These are phyloP conservation scores for Entomortierella lignicola DNA, from an alignment of 192 early-diverging fungal genomes.

Conservation along the genomic window DNA sequence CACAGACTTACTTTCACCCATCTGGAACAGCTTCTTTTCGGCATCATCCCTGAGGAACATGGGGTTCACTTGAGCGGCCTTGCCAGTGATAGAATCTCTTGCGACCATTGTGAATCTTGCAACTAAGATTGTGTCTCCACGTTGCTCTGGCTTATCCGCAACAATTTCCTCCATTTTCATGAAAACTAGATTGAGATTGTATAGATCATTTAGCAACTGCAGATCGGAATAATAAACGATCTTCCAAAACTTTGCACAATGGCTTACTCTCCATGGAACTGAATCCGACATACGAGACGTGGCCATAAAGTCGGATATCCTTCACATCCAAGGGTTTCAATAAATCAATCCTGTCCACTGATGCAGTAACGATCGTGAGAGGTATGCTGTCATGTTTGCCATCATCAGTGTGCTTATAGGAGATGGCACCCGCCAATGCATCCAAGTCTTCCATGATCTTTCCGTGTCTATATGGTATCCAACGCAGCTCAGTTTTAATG, in stretches of 20 bases:
- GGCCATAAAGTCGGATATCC: constrained; percentile 82
- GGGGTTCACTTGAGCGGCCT: constrained; percentile 78
- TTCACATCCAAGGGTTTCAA: constrained; percentile 69
- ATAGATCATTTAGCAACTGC: no score
- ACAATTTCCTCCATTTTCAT: constrained; percentile 73
- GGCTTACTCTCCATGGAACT: constrained; percentile 87
- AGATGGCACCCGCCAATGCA: constrained; percentile 81
- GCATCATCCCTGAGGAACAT: constrained; percentile 79
- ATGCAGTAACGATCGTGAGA: constrained; percentile 86
- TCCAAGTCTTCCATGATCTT: constrained; percentile 91
- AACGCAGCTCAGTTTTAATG: neutral
- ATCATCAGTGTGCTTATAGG: constrained; percentile 77
- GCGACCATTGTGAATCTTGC: constrained; percentile 94
- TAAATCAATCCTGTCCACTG: constrained; percentile 89
- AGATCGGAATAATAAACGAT: no score
- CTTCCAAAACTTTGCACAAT: no score
- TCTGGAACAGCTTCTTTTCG: constrained; percentile 76
- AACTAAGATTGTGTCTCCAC: constrained; percentile 70
- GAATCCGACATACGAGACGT: constrained; percentile 85
- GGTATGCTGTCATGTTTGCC: constrained; percentile 53
- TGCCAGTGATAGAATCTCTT: constrained; percentile 74
- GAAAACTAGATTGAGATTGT: constrained; percentile 54
- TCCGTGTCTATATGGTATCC: constrained; percentile 61
- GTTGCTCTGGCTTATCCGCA: constrained; percentile 16
- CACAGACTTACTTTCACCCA: constrained; percentile 65